Base-by-base conservation (phyloP, 805 yeast species). In the Nakazawaea siamensis region DNA sequence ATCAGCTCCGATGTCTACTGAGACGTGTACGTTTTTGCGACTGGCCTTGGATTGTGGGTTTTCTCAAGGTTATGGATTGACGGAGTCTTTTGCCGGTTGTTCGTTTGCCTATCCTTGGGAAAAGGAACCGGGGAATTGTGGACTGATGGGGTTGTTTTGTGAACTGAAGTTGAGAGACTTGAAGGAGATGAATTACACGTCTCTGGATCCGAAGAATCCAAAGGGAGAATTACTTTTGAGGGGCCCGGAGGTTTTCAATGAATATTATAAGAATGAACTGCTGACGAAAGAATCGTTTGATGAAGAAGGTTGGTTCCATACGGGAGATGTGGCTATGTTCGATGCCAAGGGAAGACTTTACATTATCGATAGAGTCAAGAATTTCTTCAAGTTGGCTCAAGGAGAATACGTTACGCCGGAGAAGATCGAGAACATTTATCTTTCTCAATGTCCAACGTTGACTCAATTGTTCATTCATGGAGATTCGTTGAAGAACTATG, bases 1-100 rank as follows among this genome's bases (percentile, higher is more conserved):
- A 20, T 76, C 83, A 26, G 87, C 90, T 3, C 90, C 90, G 19
- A 63, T 81, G 43, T 62, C 82, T 18, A 64, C 68, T n/a, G 77
- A 70, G 30, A 75, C 85, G 1, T 60, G 76, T 28, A 57, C 60
- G 39, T 80, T 78, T 49, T 55, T 81, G 45, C 69, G 75, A 48
- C 75, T 76, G n/a, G 64, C 76, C 2, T 64, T 81, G 54, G 29
- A 37, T 16, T 16, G 48, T 58, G 70, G 69, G 18, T 42, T 72
- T 41, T 42, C 57, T 10, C 75, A 71, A 46, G 79, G 79, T 12
- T 73, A 73, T 52, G 83, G 84, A 4, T 57, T 73, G 41, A 76
- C 83, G 5, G 86, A 78, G 52, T 63, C 78, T 12, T 69, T 76
- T 47, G 82, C 80, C 2, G 80, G 78, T 4, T 48, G 68, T 34